Evolutionary conservation across 140 eudicot species (phyloP), one percentile per base, ranked within the genome.

Genomic region (Cichorium intybus): DNA sequence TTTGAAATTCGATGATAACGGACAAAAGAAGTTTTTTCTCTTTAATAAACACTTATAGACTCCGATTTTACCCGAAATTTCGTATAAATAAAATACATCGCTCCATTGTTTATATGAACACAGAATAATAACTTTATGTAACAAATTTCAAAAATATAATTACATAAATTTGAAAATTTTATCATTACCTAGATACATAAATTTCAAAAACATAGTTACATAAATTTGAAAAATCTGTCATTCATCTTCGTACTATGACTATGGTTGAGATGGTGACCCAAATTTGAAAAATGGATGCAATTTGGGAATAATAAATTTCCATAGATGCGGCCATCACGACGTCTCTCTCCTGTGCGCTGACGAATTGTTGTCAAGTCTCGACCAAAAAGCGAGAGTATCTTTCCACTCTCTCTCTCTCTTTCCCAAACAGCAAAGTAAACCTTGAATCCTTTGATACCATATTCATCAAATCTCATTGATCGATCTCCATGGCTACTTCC

Each of bases 401-500:
- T 47, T 7, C 45, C 11, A 7, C 26, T 62, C 45, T 26, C 70
- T 64, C 43, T 53, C 54, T 28, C 60, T 48, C 71, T 33, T 35
- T 65, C 53, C 1, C 26, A 10, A 24, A 34, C 39, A 35, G 6
- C 62, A 66, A 66, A 66, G 27, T 51, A 22, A 67, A 24, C 72
- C 72, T 34, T 37, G 29, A 50, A 17, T 49, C 26, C 24, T 29
- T 29, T 35, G 22, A 58, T 58, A 52, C 48, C 64, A 58, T 24
- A 28, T 64, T 49, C 70, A 48, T 29, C 70, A 12, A 49, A 60
- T 56, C 77, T 35, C 48, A 41, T 29, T 46, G 80, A 84, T 75
- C 85, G 67, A 72, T 47, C 51, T 27, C 72, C 72, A 86, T 86
- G 95, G 95, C 95, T 61, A 70, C 87, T 62, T 69, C 89, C 69